Evolutionary conservation across 2,329 filamentous ascomycete genomes (phyloP).

Genomic region (Colletotrichum spinosum): DNA sequence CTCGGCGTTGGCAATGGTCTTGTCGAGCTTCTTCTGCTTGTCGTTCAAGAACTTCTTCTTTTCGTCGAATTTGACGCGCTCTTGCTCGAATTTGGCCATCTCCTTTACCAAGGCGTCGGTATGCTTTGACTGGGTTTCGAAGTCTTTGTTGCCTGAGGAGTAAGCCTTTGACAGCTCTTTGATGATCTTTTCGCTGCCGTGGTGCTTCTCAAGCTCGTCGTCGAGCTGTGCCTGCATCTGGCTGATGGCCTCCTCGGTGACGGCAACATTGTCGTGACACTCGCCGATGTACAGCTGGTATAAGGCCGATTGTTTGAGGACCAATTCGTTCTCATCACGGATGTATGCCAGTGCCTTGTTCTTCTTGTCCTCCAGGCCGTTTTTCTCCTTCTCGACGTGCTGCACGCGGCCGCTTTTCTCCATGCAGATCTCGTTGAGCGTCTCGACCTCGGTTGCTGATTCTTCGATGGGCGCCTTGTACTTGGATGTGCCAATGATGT

Average conservation of each 20-base stretch:
- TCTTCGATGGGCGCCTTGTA: constrained; percentile 98
- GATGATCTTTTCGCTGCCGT: constrained; percentile 90
- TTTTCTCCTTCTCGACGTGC: constrained; percentile 98
- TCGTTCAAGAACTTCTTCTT: constrained; percentile 93
- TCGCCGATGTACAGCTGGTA: constrained; percentile 94
- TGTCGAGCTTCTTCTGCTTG: constrained; percentile 96
- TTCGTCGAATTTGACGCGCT: constrained; percentile 96
- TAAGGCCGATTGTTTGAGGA: constrained; percentile 87
- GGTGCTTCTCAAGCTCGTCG: constrained; percentile 89
- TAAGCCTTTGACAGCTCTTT: constrained; percentile 89
- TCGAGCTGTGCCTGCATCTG: constrained; percentile 91
- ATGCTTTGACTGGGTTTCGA: constrained; percentile 84
- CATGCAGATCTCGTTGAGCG: constrained; percentile 91
- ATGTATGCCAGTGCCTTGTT: constrained; percentile 91
- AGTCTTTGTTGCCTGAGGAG: constrained; percentile 84
- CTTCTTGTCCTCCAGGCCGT: constrained; percentile 93
- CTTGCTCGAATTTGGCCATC: constrained; percentile 93
- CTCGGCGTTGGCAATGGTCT: constrained; percentile 82
- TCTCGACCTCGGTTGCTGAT: constrained; percentile 88
- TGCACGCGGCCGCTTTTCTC: constrained; percentile 97
- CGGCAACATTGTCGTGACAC: constrained; percentile 87
- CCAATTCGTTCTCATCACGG: constrained; percentile 91
- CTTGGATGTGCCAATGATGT: constrained; percentile 98
- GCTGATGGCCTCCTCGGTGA: constrained; percentile 89
- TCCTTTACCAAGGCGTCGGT: constrained; percentile 85